Evolutionary conservation across 345 rosid genomes (phyloP).

Genomic region (Brassica carinata): DNA sequence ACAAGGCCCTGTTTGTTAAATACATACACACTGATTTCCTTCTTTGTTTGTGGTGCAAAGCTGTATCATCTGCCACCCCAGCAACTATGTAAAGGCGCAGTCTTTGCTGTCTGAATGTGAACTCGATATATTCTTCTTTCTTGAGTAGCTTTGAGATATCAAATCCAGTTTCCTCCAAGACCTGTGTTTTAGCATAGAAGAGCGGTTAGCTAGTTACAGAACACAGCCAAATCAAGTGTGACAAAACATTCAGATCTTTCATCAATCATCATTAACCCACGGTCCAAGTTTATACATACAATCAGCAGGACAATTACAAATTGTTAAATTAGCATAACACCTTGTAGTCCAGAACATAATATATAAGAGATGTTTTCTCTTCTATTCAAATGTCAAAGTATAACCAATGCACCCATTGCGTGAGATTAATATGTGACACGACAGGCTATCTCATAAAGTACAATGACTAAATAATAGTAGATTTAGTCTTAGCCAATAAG

Average conservation of each 20-base stretch:
- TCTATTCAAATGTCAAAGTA: background rate
- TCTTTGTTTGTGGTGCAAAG: constrained; percentile 70
- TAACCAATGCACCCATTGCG: too few species aligned
- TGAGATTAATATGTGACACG: background rate
- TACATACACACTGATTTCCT: constrained; percentile 92
- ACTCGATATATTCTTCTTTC: constrained; percentile 81
- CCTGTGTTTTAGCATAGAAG: constrained; percentile 49
- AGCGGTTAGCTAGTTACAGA: background rate
- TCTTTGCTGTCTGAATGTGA: constrained; percentile 90
- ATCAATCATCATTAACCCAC: background rate
- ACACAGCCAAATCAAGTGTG: constrained; percentile 6
- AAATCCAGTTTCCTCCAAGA: constrained; percentile 92
- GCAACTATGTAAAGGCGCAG: constrained; percentile 89
- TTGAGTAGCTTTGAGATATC: constrained; percentile 81
- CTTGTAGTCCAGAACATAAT: too few species aligned
- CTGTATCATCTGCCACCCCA: constrained; percentile 61
- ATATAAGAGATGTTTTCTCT: background rate
- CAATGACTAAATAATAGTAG: background rate
- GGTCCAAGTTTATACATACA: constrained; percentile 17
- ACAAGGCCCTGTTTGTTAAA: too few species aligned
- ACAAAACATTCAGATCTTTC: background rate
- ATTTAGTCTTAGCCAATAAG: too few species aligned
- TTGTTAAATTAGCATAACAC: too few species aligned
- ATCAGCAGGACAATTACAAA: background rate
- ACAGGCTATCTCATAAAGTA: background rate